Evolutionary conservation across 2,329 filamentous ascomycete genomes (phyloP), one percentile per base, ranked within the genome.

Genomic region (Xylaria sp.): DNA sequence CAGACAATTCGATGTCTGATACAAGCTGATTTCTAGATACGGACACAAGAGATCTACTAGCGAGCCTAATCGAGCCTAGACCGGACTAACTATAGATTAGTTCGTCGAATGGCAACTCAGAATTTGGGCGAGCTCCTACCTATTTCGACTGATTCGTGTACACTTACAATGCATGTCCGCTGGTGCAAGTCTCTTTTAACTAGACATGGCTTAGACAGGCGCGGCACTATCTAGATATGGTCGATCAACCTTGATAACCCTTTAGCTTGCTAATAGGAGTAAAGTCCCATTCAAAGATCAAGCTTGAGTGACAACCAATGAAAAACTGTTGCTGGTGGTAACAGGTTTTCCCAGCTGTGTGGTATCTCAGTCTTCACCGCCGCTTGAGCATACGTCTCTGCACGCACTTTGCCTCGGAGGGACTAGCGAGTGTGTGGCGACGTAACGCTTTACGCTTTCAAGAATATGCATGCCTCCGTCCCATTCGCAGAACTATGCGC

Each of bases 301-400:
- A 61, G 19, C n/a, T 27, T 54, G 17, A n/a, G 36, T 36, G 12
- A 42, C 36, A 12, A 5, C 61, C 61, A 68, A 69, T 69, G 14
- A 55, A 64, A 21, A n/a, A 17, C 50, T 39, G 51, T 32, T 47
- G 55, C 30, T 34, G 48, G 42, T 4, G 9, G 27, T n/a, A 27
- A 59, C 51, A 45, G 27, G 56, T 50, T 14, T 53, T 36, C 39
- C 55, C 48, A 24, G 39, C 42, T 34, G 24, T 17, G 24, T 61
- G 39, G 42, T 54, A 63, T 39, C 47, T 48, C 34, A 60, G 24
- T 63, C 57, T 42, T 68, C 61, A 68, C 65, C 61, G 56, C 65
- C 61, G 56, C 65, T 61, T 62, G 45, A 32, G 39, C 19, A 59
- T 54, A 34, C 45, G 19, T 24, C 54, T 45, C 48, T 56, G 66